phyloP scores from a whole-genome alignment of 208 protist species.

The Trypanosoma grayi region DNA sequence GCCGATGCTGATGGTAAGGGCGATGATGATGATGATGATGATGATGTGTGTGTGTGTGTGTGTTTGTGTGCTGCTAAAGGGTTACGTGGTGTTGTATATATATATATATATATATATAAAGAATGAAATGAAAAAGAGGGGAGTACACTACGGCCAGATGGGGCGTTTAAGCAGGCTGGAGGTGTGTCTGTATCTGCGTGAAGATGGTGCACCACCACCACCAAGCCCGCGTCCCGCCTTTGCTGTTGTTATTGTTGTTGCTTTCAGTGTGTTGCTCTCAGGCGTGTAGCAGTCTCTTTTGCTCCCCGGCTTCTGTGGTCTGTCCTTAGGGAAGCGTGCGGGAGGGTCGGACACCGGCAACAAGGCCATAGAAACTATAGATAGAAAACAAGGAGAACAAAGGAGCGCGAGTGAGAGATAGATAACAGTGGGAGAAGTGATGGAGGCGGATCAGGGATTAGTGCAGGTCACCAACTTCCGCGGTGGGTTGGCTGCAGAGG shows the following conservation, averaged over 20 bases:
- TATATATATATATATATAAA: conserved; percentile 3
- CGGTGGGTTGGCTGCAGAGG: conserved; percentile 30
- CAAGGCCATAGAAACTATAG: conserved; percentile 4
- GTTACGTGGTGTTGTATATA: background rate
- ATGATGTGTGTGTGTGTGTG: conserved; percentile 4
- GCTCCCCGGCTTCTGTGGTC: too few relatives aligned
- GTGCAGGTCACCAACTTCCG: conserved; percentile 86
- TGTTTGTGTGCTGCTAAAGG: conserved; percentile 16
- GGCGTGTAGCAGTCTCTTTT: too few relatives aligned
- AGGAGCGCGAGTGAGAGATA: conserved; percentile 6
- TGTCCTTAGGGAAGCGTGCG: too few relatives aligned
- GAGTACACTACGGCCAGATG: too few relatives aligned
- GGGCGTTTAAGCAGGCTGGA: too few relatives aligned
- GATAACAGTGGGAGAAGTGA: conserved; percentile 17
- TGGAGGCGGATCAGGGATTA: conserved; percentile 73
- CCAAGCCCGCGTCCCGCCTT: too few relatives aligned
- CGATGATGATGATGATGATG: background rate
- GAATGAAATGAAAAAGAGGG: too few relatives aligned
- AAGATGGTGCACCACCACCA: too few relatives aligned
- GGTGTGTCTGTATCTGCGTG: too few relatives aligned
- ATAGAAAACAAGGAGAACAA: conserved; percentile 5
- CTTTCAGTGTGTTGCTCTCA: too few relatives aligned
- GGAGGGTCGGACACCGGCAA: too few relatives aligned
- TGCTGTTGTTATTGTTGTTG: too few relatives aligned
- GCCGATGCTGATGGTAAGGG: background rate